phyloP scores from a whole-genome alignment of 192 early-diverging fungal genomes.

The Umbelopsis sp. region DNA sequence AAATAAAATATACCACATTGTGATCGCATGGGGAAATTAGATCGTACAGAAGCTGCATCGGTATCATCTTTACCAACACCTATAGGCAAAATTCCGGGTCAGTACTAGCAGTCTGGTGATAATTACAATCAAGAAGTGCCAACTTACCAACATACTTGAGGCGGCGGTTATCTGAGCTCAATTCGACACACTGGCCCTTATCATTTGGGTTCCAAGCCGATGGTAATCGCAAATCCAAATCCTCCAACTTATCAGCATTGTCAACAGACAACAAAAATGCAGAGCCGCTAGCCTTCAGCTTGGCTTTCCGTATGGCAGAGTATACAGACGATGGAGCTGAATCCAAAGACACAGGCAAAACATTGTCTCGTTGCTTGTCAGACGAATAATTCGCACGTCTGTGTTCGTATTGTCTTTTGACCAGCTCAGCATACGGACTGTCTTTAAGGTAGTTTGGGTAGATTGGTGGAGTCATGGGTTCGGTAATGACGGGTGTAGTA shows the following conservation, averaged over 20 bases:
- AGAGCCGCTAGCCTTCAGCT: not conserved
- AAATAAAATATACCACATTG: slow-evolving; percentile 93
- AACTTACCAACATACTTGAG: slow-evolving; percentile 58
- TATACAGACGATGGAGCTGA: not conserved
- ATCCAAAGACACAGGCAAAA: not conserved
- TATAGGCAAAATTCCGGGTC: slow-evolving; percentile 25
- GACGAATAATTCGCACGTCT: not conserved
- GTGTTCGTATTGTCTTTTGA: slow-evolving; percentile 28
- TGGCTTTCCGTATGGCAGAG: not conserved
- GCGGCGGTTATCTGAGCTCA: slow-evolving; percentile 42
- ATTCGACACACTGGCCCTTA: slow-evolving; percentile 53
- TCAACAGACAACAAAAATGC: not conserved
- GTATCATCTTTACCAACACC: slow-evolving; percentile 72
- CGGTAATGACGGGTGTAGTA: not conserved
- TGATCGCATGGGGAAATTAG: slow-evolving; percentile 81
- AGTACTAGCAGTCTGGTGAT: slow-evolving; percentile 26
- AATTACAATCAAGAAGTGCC: not conserved
- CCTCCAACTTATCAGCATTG: slow-evolving; percentile 7
- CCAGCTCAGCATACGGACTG: slow-evolving; percentile 31
- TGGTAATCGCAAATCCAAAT: slow-evolving; percentile 49
- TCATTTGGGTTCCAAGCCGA: slow-evolving; percentile 64
- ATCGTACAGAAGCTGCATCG: slow-evolving; percentile 81
- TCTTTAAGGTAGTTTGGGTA: slow-evolving; percentile 34
- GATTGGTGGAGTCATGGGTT: slow-evolving; percentile 25
- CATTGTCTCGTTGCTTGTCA: not conserved